Base-by-base conservation (phyloP, 2,329 filamentous ascomycete species). In the Cladosporium sp. region DNA sequence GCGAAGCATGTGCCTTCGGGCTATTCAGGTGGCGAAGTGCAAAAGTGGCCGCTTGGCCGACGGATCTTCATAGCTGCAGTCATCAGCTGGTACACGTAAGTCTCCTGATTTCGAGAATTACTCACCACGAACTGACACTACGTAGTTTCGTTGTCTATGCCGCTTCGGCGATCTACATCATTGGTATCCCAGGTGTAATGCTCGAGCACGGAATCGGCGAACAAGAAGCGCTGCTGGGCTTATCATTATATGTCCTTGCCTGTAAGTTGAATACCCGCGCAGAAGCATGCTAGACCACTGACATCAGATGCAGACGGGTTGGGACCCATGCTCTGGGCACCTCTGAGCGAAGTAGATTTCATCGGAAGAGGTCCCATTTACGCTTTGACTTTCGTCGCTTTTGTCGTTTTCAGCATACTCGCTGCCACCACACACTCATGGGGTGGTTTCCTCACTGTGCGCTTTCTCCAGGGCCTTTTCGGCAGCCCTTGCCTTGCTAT, bases 391-490 rank as follows among this genome's bases (percentile, higher is more conserved):
- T 46, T 67, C 16, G 43, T 67, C 16, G 10, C 63, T 2, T 69
- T 69, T 48, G 36, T 63, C 2, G 57, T 59, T n/a, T 23, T 65
- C n/a, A 60, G 58, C 11, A 53, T 69, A 64, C 26, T 36, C 65
- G 54, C 59, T 0, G 86, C 88, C 89, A 88, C 77, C 89, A 88
- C 61, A 78, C 85, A 51, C 5, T 51, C 48, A 0, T 51, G 48
- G 48, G 10, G 23, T 0, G 87, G 87, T 0, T 73, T 70, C 16
- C 65, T 92, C 71, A 85, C 89, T 0, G 74, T 82, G 3, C 83
- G 88, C 1, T 89, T 89, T 76, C 76, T 90, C 4, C 85, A 86
- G 66, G 88, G 87, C 1, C 88, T 90, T 80, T 58, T 58, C 14
- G 54, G 21, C 3, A 58, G 34, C 11, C 36, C 54, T 2, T 21